Evolutionary conservation across 1,284 basidiomycete species (phyloP).

Genomic region (Marasmius tenuissimus): DNA sequence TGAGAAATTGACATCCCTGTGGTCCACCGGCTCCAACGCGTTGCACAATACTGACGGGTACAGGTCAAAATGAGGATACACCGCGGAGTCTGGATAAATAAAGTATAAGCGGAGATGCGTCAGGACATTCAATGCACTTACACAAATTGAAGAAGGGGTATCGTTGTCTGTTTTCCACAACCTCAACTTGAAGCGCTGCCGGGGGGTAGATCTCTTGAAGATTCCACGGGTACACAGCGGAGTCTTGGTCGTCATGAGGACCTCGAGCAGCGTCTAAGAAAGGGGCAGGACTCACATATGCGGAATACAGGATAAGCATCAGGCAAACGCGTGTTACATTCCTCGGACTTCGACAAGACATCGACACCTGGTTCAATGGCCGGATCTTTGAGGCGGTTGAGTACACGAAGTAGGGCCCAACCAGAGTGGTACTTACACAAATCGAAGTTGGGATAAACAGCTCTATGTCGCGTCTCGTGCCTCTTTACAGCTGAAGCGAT

Average conservation of each 20-base stretch:
- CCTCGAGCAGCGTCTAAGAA: no score
- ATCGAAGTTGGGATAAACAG: not conserved
- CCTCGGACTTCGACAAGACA: no score
- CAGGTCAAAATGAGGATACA: slow-evolving; percentile 37
- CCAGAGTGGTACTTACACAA: not conserved
- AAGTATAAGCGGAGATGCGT: not conserved
- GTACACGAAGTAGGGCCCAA: not conserved
- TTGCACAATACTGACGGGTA: slow-evolving; percentile 22
- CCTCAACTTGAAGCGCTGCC: not conserved
- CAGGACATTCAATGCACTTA: not conserved
- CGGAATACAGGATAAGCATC: not conserved
- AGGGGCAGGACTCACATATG: not conserved
- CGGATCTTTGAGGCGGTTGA: not conserved
- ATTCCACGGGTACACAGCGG: slow-evolving; percentile 23
- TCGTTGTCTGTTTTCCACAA: not conserved
- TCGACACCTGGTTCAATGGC: no score
- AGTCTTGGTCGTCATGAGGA: slow-evolving; percentile 17
- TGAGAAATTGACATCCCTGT: no score
- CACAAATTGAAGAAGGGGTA: slow-evolving; percentile 5
- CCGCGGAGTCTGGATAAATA: slow-evolving; percentile 32
- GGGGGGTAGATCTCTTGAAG: slow-evolving; percentile 8
- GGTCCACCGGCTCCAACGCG: not conserved
- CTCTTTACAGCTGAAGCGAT: no score
- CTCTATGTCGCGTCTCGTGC: no score
- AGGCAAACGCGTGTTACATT: no score